Evolutionary conservation across 306 rosid genomes (phyloP), one percentile per base, ranked within the genome.

Genomic region (Heteromeles arbutifolia): DNA sequence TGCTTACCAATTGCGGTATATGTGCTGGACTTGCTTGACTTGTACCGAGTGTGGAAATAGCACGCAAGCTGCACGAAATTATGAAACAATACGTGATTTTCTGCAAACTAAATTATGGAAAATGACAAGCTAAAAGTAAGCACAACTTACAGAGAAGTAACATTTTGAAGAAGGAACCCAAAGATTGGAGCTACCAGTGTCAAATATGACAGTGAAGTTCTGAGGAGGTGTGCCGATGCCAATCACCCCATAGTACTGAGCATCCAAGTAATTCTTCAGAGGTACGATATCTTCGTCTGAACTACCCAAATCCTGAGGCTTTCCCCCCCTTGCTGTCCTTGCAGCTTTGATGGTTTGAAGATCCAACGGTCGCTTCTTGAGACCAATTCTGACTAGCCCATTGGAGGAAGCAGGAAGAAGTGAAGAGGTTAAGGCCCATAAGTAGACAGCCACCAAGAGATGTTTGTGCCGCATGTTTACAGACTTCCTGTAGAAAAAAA

Each of bases 141-240:
- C 77, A 75, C 4, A 28, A 28, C 96, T 83, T 80, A 90, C 97
- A 69, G 97, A 90, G 45, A 92, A 87, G 32, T 81, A 85, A 86
- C 97, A 92, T 79, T 88, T 87, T 48, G 96, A 80, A 28, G 97
- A 90, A 71, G 96, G 97, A 82, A 92, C 92, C 96, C 96, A 92
- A 15, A 92, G 90, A 81, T 92, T 92, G 78, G 97, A 90, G 80
- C 93, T 92, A 22, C 93, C 97, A 1, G 93, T 89, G 81, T 93
- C 98, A 77, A 93, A 93, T 78, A 93, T 86, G 81, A 93, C 95
- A 69, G 85, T 69, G 84, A 93, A 93, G 25, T 80, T 88, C 76
- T 93, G 98, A 43, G 93, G 90, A 17, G 98, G 98, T 6, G 98
- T 83, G 76, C 96, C 98, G 74, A 93, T 87, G 73, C 95, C 89